Base-by-base conservation (phyloP, 768 basidiomycete genomes). In the Hygrophorus russula region DNA sequence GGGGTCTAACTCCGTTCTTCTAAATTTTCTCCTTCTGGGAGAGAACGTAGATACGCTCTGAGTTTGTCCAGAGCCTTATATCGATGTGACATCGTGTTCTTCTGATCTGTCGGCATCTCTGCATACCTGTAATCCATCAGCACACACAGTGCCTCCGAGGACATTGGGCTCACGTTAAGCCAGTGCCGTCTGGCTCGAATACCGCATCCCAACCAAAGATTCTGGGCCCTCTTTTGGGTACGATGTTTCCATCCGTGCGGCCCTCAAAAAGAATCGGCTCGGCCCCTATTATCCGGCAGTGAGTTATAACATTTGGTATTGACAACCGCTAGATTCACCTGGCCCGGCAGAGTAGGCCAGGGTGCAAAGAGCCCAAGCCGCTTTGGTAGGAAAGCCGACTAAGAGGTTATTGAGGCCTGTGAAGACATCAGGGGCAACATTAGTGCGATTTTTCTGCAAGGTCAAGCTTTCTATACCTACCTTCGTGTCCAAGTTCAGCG, bases 281-380 rank as follows among this genome's bases (percentile, higher is more conserved):
- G 2, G 73, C 60, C 4, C 74, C 77, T 64, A 41, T 6, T 3
- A 36, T 14, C 2, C 38, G 12, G 10, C 36, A 12, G 11, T 31
- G 34, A 39, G 11, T 20, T 15, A 27, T 11, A 12, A 33, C 30
- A 9, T 20, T 8, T 13, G 2, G 46, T 8, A 30, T 19, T 14
- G 8, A 49, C 2, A 14, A 45, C n/a, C 35, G 34, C 19, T 19
- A 41, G 28, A 18, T 46, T 19, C 53, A 57, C 76, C 80, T 18
- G 92, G 90, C 0, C 91, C 90, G 0, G 81, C 68, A 31, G 83
- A 85, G 58, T 96, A 98, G 5, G 93, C 94, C 53, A 98, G 98
- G 1, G 96, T 98, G 63, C 94, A 98, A 5, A 97, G 68, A 0
- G 94, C 93, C 54, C 82, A 84, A 0, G 96, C 96, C 10, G 71